Percentiles rank a stretch among this genome's conserved stretches.
Evolutionary conservation across 1,139 yeast species (phyloP).

Genomic region (Ashbya aceris): DNA sequence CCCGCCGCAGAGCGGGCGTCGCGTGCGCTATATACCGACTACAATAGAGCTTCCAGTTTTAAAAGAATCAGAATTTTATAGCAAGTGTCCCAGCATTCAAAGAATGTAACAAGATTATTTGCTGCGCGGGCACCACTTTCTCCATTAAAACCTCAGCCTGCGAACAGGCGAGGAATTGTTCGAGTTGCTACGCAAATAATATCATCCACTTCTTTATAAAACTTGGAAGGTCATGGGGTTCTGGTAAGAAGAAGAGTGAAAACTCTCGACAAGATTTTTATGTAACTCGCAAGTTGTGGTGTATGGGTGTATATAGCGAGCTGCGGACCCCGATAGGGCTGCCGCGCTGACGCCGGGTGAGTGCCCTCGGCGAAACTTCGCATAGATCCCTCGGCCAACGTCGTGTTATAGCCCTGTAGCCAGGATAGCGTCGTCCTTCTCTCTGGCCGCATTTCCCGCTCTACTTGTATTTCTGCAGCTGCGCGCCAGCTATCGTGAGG

Average conservation of each 20-base stretch:
- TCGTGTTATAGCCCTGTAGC: too few species aligned
- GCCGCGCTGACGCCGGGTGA: too few species aligned
- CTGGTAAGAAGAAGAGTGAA: constrained; percentile 8
- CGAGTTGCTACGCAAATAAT: constrained; percentile 28
- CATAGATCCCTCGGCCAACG: too few species aligned
- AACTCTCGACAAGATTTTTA: neutral
- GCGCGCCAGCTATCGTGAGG: too few species aligned
- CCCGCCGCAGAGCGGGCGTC: too few species aligned
- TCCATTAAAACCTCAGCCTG: constrained; percentile 29
- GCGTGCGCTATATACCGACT: too few species aligned
- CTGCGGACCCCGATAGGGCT: too few species aligned
- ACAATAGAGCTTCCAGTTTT: constrained; percentile 1
- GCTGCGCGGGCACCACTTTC: constrained; percentile 32
- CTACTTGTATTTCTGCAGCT: too few species aligned
- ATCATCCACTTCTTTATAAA: constrained; percentile 31
- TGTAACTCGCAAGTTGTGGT: neutral
- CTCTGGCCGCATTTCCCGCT: too few species aligned
- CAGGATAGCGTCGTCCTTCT: too few species aligned
- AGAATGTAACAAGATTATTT: constrained; percentile 31
- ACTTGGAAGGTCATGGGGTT: constrained; percentile 31
- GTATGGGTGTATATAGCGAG: neutral
- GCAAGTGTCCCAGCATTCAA: constrained; percentile 27
- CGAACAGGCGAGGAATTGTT: constrained; percentile 28
- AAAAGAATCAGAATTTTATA: constrained; percentile 32
- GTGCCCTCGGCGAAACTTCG: too few species aligned